Conservation (phyloP, 2,329 filamentous ascomycete genomes). For the Sclerotiophoma versabilis region DNA sequence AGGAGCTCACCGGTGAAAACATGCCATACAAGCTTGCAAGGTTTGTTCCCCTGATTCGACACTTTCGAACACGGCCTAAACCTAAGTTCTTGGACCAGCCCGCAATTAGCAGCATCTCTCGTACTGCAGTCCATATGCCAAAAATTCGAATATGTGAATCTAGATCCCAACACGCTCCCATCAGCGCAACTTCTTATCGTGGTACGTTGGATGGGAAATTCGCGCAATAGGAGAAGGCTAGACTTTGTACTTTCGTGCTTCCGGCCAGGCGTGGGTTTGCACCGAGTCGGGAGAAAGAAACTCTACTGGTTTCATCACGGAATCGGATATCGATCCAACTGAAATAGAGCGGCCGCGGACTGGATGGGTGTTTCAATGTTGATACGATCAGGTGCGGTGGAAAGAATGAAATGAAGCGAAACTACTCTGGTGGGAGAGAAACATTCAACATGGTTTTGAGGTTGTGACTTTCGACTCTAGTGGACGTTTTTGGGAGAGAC, state of each 20-base stretch:
- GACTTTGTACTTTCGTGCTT: not conserved
- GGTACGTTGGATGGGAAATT: too few species aligned
- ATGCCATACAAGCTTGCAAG: too few species aligned
- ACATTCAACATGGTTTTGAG: not conserved
- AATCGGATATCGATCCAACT: not conserved
- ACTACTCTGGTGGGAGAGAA: not conserved
- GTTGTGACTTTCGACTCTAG: not conserved
- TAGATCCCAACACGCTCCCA: slow-evolving; percentile 1
- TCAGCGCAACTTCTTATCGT: too few species aligned
- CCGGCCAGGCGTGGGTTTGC: not conserved
- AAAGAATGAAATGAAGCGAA: not conserved
- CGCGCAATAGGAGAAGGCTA: too few species aligned
- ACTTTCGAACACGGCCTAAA: not conserved
- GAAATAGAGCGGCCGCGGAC: not conserved
- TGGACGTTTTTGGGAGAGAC: not conserved
- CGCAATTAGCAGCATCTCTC: not conserved
- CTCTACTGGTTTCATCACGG: not conserved
- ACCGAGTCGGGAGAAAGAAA: not conserved
- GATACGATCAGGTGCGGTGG: not conserved
- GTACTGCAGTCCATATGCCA: not conserved
- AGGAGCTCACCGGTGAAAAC: too few species aligned
- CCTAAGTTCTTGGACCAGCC: not conserved
- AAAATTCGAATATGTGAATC: not conserved
- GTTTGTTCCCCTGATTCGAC: not conserved
- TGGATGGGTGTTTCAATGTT: not conserved